A percentile compares a stretch with the other conserved stretches of the same genome.
phyloP scores from a whole-genome alignment of 345 rosid genomes.

The Pugionium dolabratum region DNA sequence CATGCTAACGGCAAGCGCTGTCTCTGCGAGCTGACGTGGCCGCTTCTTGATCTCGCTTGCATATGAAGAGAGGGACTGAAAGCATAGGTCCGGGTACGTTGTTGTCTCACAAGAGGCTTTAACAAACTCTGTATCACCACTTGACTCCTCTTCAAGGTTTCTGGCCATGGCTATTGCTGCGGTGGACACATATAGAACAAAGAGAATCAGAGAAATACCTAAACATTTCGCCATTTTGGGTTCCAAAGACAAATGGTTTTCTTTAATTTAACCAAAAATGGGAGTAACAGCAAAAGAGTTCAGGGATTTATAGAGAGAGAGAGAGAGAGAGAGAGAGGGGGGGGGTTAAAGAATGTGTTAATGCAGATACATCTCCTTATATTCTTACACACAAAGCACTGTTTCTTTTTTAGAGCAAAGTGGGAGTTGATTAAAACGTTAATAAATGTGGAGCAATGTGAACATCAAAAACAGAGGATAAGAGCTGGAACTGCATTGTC shows the following conservation, averaged over 20 bases:
- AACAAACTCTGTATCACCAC: slow-evolving; percentile 46
- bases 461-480: slow-evolving; percentile 34
- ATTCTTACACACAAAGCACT: slow-evolving; percentile 10
- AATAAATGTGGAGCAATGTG: slow-evolving; percentile 34
- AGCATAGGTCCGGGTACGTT: slow-evolving; percentile 62
- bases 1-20: slow-evolving; percentile 75
- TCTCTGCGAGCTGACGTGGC: slow-evolving; percentile 61
- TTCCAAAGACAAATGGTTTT: slow-evolving; percentile 19
- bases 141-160: slow-evolving; percentile 38
- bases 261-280: background rate
- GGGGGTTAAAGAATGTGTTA: slow-evolving; percentile 14
- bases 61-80: slow-evolving; percentile 60
- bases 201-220: slow-evolving; percentile 27
- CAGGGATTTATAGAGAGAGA: slow-evolving; percentile 29
- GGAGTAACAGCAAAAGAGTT: slow-evolving; percentile 24
- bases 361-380: slow-evolving; percentile 28
- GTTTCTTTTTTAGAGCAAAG: background rate
- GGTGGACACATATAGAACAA: slow-evolving; percentile 26
- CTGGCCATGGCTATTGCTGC: slow-evolving; percentile 40
- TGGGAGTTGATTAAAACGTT: slow-evolving; percentile 34
- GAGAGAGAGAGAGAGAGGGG: background rate
- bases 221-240: slow-evolving; percentile 33
- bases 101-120: slow-evolving; percentile 63
- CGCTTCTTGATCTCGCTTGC: slow-evolving; percentile 61
- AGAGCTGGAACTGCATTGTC: slow-evolving; percentile 37